Evolutionary conservation across 129 eudicot species (phyloP), one percentile per base, ranked within the genome.

Genomic region (Chrysanthemum seticuspe): DNA sequence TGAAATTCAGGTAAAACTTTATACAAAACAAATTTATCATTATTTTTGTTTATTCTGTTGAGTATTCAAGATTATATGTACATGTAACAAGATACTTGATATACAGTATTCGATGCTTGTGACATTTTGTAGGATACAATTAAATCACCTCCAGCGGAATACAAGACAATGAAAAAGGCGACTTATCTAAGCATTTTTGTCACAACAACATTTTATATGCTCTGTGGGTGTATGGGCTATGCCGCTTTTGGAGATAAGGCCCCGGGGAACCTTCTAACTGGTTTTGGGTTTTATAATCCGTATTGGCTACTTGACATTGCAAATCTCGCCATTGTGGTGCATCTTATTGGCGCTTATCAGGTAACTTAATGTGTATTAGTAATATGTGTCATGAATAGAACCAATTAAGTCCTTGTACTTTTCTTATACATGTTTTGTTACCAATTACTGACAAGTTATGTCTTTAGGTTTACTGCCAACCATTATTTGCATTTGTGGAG

Each of bases 161-260:
- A 82, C 60, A 89, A 84, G 73, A 89, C 96, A 6, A 89, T 89
- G 90, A 89, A 80, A 72, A 84, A 70, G 61, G 92, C 92, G 0
- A 86, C 89, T 48, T 19, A 62, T 49, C 9, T 84, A 14, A 84
- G 92, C 50, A 78, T 89, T 29, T 62, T 82, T 5, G 64, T 82
- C 15, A 89, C 96, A 36, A 86, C 96, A 5, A 5, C 74, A 14
- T 89, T 89, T 62, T 89, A 86, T 67, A 0, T 86, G 58, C 76
- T 89, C 11, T 89, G 92, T 72, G 96, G 96, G 54, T 89, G 92
- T 79, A 65, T 89, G 74, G 96, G 96, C 44, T 89, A 89, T 76
- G 92, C 96, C 2, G 92, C 92, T n/a, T 89, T 89, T 40, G 95
- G 91, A 62, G 91, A 88, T 44, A 60, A 65, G 58, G 82, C 91